Conservation (phyloP, 2,329 filamentous ascomycete genomes). For the Fusarium robinianum region DNA sequence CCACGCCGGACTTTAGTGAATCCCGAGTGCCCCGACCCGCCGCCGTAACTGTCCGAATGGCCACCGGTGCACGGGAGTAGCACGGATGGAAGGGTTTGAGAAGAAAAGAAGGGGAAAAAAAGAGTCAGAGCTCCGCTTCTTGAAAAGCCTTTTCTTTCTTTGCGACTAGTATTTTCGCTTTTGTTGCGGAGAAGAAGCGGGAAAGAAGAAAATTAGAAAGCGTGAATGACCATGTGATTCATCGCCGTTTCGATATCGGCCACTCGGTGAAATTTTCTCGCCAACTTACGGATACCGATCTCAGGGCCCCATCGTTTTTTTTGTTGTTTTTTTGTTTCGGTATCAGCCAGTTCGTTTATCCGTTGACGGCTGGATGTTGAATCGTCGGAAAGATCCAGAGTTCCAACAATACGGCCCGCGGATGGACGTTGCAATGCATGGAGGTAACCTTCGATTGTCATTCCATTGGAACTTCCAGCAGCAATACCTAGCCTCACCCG, state of each 20-base stretch:
- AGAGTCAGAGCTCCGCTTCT: constrained; percentile 24
- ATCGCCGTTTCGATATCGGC: constrained; percentile 17
- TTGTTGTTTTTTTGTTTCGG: too few relatives aligned
- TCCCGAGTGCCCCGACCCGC: constrained; percentile 22
- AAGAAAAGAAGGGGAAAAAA: constrained; percentile 22
- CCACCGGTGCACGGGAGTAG: constrained; percentile 9
- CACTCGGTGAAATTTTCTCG: constrained; percentile 26
- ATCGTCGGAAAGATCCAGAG: constrained; percentile 2
- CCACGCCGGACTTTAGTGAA: constrained; percentile 15
- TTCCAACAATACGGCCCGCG: too few relatives aligned
- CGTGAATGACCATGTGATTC: constrained; percentile 15
- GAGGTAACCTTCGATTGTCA: constrained; percentile 14
- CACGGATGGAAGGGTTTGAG: too few relatives aligned
- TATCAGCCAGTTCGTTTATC: too few relatives aligned
- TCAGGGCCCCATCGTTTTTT: too few relatives aligned
- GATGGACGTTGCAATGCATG: constrained; percentile 11
- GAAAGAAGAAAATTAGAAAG: too few relatives aligned
- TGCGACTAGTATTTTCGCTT: constrained; percentile 24
- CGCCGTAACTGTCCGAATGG: constrained; percentile 18
- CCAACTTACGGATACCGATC: too few relatives aligned
- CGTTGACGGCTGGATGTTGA: constrained; percentile 10
- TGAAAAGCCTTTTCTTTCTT: constrained; percentile 19
- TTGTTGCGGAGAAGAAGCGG: constrained; percentile 17
- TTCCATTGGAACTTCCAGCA: constrained; percentile 13
- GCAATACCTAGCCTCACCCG: too few relatives aligned